phyloP scores from a whole-genome alignment of 1,139 yeast genomes.

The Meyerozyma guilliermondii region DNA sequence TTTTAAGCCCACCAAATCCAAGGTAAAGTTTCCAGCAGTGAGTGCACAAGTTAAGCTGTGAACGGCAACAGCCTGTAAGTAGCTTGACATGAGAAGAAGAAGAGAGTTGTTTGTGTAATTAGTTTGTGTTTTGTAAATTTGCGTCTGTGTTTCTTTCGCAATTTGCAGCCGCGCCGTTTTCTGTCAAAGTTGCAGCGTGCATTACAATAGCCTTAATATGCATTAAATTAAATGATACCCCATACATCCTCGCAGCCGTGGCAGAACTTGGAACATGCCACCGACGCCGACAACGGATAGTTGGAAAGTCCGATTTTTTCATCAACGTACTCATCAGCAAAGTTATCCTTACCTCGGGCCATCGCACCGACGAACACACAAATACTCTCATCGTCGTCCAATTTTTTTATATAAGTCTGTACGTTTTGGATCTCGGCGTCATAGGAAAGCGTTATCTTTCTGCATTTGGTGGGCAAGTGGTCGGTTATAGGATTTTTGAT shows the following conservation, averaged over 20 bases:
- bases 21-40: conserved; percentile 33
- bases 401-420: conserved; percentile 77
- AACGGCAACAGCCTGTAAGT: conserved; percentile 42
- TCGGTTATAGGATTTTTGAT: conserved; percentile 96
- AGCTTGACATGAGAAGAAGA: conserved; percentile 11
- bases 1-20: conserved; percentile 34
- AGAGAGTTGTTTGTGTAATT: no score
- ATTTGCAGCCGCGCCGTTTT: not conserved
- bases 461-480: conserved; percentile 93
- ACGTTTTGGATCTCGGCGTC: conserved; percentile 87
- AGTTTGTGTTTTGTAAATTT: no score
- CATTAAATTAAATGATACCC: conserved; percentile 51
- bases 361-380: conserved; percentile 98
- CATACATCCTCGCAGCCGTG: conserved; percentile 99
- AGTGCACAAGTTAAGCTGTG: conserved; percentile 31
- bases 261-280: conserved; percentile 96
- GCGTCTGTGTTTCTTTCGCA: not conserved
- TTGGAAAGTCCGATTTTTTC: conserved; percentile 95
- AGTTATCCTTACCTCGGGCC: conserved; percentile 97
- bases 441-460: conserved; percentile 87
- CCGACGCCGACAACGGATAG: conserved; percentile 94
- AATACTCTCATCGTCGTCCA: conserved; percentile 86
- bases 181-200: not conserved
- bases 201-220: not conserved
- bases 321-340: conserved; percentile 95